These are phyloP conservation scores for Apiospora marii DNA, from an alignment of 2,329 filamentous ascomycete genomes.

Conservation along the genomic window DNA sequence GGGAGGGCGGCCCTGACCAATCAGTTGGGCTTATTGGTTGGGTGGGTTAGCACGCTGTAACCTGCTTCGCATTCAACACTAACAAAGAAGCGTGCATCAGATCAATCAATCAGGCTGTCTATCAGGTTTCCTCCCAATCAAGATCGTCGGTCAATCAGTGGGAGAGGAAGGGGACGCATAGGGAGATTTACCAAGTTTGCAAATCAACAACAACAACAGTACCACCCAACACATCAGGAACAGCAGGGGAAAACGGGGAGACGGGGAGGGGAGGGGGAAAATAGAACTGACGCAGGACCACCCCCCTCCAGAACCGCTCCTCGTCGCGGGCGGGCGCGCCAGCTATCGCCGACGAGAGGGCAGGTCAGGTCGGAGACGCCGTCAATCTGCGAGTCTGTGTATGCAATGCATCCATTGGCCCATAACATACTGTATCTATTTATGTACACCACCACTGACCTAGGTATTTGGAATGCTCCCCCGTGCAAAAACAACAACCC, in stretches of 20 bases:
- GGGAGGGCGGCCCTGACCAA: neutral
- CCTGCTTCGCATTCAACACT: neutral
- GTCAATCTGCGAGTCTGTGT: too few species aligned
- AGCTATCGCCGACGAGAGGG: neutral
- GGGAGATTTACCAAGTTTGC: neutral
- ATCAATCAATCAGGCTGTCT: neutral
- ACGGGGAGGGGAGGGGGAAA: too few species aligned
- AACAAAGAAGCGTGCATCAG: neutral
- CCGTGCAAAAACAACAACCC: neutral
- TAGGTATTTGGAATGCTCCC: too few species aligned
- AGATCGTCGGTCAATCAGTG: neutral
- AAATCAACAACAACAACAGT: neutral
- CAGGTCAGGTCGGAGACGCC: neutral
- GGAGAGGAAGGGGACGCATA: neutral
- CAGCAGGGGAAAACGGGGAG: neutral
- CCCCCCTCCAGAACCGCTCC: neutral
- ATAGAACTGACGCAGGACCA: neutral
- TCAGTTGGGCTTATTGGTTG: neutral
- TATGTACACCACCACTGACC: neutral
- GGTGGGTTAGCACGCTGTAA: neutral
- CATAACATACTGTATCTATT: slow-evolving; percentile 3
- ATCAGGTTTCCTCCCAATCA: neutral
- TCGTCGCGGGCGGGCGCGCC: too few species aligned
- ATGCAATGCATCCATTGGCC: neutral
- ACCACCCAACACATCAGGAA: neutral